Evolutionary conservation across 2,329 filamentous ascomycete genomes (phyloP).

Genomic region (Fusarium ramigenum): DNA sequence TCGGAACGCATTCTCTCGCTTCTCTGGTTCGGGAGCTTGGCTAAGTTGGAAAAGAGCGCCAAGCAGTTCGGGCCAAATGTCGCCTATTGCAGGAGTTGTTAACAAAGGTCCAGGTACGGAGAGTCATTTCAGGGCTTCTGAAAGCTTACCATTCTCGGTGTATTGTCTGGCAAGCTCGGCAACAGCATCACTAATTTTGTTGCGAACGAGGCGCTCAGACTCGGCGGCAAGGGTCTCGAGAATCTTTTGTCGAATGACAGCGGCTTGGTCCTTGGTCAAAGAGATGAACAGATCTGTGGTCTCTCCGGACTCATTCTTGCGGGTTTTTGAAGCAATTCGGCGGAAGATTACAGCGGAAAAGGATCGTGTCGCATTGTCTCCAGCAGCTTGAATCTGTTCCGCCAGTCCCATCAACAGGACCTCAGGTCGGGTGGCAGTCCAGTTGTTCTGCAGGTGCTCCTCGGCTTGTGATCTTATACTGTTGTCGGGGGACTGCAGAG

Average conservation of each 20-base stretch:
- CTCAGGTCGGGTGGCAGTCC: slow-evolving; percentile 83
- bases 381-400: slow-evolving; percentile 86
- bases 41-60: slow-evolving; percentile 88
- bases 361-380: slow-evolving; percentile 81
- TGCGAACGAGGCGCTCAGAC: slow-evolving; percentile 77
- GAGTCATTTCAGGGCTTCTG: background rate
- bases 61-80: slow-evolving; percentile 90
- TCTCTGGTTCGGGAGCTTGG: slow-evolving; percentile 81
- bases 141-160: slow-evolving; percentile 81
- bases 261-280: slow-evolving; percentile 75
- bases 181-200: slow-evolving; percentile 98
- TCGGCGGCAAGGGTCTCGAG: slow-evolving; percentile 81
- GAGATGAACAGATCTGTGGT: slow-evolving; percentile 87
- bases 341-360: slow-evolving; percentile 96
- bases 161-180: slow-evolving; percentile 96
- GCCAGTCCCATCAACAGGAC: slow-evolving; percentile 92
- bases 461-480: slow-evolving; percentile 84
- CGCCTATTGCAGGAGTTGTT: slow-evolving; percentile 60
- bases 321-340: slow-evolving; percentile 87
- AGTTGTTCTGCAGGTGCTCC: slow-evolving; percentile 89
- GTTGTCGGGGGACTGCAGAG: slow-evolving; percentile 91
- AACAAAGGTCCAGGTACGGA: slow-evolving; percentile 5
- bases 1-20: slow-evolving; percentile 91
- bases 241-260: slow-evolving; percentile 84
- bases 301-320: slow-evolving; percentile 77